phyloP scores from a whole-genome alignment of 768 basidiomycete species.

The Austroboletus festivus region DNA sequence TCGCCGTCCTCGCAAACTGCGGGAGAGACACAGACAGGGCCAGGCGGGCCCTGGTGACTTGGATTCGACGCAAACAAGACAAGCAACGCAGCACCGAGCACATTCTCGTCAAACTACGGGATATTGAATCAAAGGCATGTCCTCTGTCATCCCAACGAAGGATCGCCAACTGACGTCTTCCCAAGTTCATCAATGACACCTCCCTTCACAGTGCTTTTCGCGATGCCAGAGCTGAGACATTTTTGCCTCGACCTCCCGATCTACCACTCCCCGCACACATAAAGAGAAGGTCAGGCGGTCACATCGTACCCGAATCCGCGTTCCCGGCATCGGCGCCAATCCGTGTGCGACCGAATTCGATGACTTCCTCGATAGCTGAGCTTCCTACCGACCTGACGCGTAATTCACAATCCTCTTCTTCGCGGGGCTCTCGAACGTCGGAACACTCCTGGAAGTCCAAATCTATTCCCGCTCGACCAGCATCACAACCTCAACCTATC shows the following conservation, averaged over 20 bases:
- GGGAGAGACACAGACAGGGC: slow-evolving; percentile 28
- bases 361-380: not conserved
- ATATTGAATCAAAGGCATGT: slow-evolving; percentile 30
- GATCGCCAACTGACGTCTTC: not conserved
- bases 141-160: not conserved
- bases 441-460: not conserved
- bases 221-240: slow-evolving; percentile 31
- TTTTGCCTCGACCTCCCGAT: slow-evolving; percentile 23
- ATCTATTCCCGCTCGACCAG: not conserved
- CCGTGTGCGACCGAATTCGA: not conserved
- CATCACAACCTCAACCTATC: slow-evolving; percentile 5
- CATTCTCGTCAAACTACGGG: slow-evolving; percentile 26
- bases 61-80: slow-evolving; percentile 29
- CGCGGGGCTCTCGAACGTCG: slow-evolving; percentile 1
- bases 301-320: not conserved
- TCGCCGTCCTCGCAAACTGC: slow-evolving; percentile 33
- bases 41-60: slow-evolving; percentile 27
- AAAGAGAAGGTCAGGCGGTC: not conserved
- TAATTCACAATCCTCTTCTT: not conserved
- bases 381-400: not conserved
- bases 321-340: not conserved
- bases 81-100: slow-evolving; percentile 31
- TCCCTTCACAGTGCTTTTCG: slow-evolving; percentile 31
- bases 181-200: slow-evolving; percentile 30
- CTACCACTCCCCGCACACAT: slow-evolving; percentile 21